phyloP scores from a whole-genome alignment of 257 asterid genomes.

The Asclepias syriaca region DNA sequence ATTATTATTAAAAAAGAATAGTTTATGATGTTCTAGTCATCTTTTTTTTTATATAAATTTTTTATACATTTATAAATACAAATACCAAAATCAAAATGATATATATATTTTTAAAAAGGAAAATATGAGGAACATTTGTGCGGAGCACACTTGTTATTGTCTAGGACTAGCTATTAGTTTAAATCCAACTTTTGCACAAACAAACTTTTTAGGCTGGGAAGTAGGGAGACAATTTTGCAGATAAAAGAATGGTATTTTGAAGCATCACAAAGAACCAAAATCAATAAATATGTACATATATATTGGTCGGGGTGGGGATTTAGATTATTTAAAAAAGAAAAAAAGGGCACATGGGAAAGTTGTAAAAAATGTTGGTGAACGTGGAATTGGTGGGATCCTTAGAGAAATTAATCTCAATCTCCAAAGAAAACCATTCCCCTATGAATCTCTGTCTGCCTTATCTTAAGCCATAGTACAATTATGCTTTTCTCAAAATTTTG shows the following conservation, averaged over 20 bases:
- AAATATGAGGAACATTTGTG: no score
- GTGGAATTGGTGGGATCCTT: not conserved
- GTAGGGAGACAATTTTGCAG: not conserved
- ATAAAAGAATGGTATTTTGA: not conserved
- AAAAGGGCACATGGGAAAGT: not conserved
- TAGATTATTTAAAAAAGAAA: not conserved
- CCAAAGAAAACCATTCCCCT: conserved; percentile 7
- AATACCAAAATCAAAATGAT: no score
- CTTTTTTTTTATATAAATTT: no score
- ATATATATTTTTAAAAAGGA: no score
- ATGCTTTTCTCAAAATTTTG: not conserved
- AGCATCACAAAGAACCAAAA: not conserved
- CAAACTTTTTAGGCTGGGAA: not conserved
- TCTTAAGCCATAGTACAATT: not conserved
- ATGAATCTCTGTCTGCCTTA: conserved; percentile 13
- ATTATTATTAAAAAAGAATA: no score
- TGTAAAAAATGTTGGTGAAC: conserved; percentile 2
- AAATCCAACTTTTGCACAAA: not conserved
- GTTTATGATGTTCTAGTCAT: no score
- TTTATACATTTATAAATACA: no score
- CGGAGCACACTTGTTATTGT: no score
- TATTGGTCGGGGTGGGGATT: not conserved
- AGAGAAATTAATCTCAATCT: not conserved
- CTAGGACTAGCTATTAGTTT: no score
- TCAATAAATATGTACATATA: not conserved